Evolutionary conservation across 495 filamentous ascomycete genomes (phyloP).

Genomic region (Thermothielavioides terrestris): DNA sequence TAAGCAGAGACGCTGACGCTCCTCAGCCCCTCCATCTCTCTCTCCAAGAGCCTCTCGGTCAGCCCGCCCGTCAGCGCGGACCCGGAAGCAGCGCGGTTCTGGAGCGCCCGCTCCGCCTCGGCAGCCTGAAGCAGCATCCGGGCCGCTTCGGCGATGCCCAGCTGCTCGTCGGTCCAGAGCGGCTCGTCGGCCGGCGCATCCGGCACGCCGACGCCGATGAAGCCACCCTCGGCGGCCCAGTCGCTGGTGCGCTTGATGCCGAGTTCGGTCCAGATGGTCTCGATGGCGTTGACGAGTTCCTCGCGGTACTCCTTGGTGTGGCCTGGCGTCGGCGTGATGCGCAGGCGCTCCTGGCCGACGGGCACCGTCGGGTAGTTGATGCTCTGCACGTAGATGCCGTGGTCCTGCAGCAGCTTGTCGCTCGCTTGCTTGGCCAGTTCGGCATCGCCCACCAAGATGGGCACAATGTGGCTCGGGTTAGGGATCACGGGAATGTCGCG

Average conservation of each 20-base stretch:
- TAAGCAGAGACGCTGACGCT: constrained; percentile 17
- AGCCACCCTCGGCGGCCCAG: constrained; percentile 86
- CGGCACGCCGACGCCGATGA: constrained; percentile 80
- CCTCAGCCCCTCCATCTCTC: constrained; percentile 12
- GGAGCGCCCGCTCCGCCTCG: constrained; percentile 26
- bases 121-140: constrained; percentile 16
- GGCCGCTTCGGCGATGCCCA: constrained; percentile 52
- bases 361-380: constrained; percentile 99
- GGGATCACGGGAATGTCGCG: constrained; percentile 95
- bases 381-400: constrained; percentile 92
- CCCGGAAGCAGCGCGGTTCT: not conserved
- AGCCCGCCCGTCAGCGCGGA: not conserved
- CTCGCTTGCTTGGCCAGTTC: constrained; percentile 86
- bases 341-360: constrained; percentile 86
- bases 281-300: constrained; percentile 75
- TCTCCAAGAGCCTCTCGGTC: constrained; percentile 21
- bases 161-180: constrained; percentile 83
- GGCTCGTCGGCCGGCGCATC: constrained; percentile 44
- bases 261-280: constrained; percentile 78
- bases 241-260: constrained; percentile 84
- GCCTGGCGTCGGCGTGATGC: constrained; percentile 91
- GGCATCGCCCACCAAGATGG: constrained; percentile 86
- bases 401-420: constrained; percentile 76
- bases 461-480: constrained; percentile 93
- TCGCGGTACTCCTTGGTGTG: constrained; percentile 74